Evolutionary conservation across 1,139 yeast species (phyloP).

Genomic region (Diutina pseudorugosa): DNA sequence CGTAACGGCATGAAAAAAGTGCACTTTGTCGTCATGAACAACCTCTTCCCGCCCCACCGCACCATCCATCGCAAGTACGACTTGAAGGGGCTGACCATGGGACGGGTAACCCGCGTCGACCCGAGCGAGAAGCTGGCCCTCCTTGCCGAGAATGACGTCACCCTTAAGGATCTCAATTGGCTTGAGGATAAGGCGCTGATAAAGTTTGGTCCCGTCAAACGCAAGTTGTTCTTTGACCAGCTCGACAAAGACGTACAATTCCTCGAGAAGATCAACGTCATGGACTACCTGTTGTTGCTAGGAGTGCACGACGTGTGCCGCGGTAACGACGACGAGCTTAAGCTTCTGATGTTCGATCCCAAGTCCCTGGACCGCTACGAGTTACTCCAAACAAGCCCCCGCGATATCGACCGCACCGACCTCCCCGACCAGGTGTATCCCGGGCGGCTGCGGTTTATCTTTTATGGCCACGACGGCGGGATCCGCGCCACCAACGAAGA

Average conservation of each 20-base stretch:
- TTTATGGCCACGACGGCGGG: conserved; percentile 83
- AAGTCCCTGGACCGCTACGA: conserved; percentile 27
- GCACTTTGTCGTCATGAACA: conserved; percentile 94
- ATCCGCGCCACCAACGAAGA: conserved; percentile 59
- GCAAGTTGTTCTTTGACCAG: conserved; percentile 50
- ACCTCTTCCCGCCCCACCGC: conserved; percentile 87
- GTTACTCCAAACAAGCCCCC: conserved; percentile 35
- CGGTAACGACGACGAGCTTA: conserved; percentile 33
- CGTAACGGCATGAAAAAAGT: conserved; percentile 71
- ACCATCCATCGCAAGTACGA: conserved; percentile 83
- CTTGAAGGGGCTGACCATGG: conserved; percentile 87
- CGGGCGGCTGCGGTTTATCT: conserved; percentile 40
- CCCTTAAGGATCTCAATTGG: conserved; percentile 83
- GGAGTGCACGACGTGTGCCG: conserved; percentile 72
- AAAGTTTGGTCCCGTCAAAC: conserved; percentile 61
- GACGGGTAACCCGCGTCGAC: conserved; percentile 43
- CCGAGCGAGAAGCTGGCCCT: conserved; percentile 13
- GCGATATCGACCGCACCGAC: conserved; percentile 31
- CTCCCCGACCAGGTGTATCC: conserved; percentile 36
- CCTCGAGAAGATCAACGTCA: conserved; percentile 63
- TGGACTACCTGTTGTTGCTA: conserved; percentile 87
- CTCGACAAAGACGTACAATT: conserved; percentile 64
- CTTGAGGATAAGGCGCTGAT: conserved; percentile 50
- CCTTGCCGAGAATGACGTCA: conserved; percentile 21
- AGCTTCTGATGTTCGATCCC: conserved; percentile 38